Evolutionary conservation across 2,329 filamentous ascomycete species (phyloP), one percentile per base, ranked within the genome.

Genomic region (Fusarium sp.): DNA sequence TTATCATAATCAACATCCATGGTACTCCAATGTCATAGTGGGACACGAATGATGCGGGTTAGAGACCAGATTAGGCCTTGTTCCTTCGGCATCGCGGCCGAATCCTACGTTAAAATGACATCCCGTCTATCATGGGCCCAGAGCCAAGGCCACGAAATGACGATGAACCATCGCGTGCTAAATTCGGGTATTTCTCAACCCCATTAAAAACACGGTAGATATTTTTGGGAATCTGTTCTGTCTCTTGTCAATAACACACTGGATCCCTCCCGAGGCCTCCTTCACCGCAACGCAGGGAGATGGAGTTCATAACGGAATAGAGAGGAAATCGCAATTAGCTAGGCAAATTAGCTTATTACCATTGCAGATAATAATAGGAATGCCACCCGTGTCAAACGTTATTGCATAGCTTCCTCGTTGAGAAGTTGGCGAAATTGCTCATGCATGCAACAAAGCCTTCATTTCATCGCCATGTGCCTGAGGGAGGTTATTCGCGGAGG

Each of bases 341-440:
- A 33, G 48, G 70, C 57, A 73, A 71, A 75, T 75, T 75, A 57
- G 63, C 52, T 71, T 75, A 74, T 65, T 67, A 70, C 48, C 32
- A 35, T 26, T 46, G 30, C 33, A 58, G 52, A 71, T 71, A 70
- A 69, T 61, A 65, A 65, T 61, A 71, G 60, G 60, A 60, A 73
- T 69, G 71, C 60, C 64, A 48, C 37, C 37, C 18, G 62, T 55
- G 58, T 66, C 65, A 49, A 69, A 52, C 58, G 44, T 44, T 23
- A 67, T 55, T 32, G 54, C 44, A 63, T 63, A 41, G 48, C 41
- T 40, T 45, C 46, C 52, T 38, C 41, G 52, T 57, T 60, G 49
- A 54, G 56, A 54, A 61, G 52, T 60, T 74, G 63, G 66, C 60
- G 69, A 75, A 54, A 75, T 75, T 74, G 48, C 48, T 59, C 15